Conservation (phyloP, 257 asterid species). For the Echium plantagineum region DNA sequence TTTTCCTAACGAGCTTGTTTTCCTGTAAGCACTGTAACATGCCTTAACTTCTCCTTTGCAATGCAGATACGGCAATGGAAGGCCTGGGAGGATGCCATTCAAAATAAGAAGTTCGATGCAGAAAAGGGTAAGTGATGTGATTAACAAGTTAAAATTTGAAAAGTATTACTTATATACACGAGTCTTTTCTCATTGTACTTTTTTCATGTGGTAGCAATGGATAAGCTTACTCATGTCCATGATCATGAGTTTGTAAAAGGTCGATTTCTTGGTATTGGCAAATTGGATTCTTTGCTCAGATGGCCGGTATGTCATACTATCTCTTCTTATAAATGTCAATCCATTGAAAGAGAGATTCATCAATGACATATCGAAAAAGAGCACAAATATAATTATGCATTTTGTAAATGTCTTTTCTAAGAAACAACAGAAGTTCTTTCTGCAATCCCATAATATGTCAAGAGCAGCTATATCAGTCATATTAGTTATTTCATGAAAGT, state of each 20-base stretch:
- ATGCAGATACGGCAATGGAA: constrained; percentile 30
- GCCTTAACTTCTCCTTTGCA: background rate
- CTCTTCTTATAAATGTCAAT: background rate
- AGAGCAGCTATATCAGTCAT: no score
- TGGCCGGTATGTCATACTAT: constrained; percentile 42
- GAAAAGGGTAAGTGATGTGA: constrained; percentile 13
- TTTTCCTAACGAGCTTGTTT: background rate
- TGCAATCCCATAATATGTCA: no score
- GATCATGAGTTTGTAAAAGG: constrained; percentile 43
- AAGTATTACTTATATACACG: background rate
- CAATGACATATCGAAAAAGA: background rate
- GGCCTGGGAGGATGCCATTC: constrained; percentile 28
- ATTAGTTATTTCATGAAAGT: background rate
- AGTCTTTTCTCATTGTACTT: background rate
- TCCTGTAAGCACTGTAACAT: background rate
- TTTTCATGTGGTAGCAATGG: constrained; percentile 22
- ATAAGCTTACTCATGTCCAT: constrained; percentile 29
- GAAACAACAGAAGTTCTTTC: no score
- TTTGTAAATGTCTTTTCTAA: no score
- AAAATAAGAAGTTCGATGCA: constrained; percentile 12
- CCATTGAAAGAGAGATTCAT: background rate
- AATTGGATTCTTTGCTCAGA: constrained; percentile 22
- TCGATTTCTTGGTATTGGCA: constrained; percentile 31
- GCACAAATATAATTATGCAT: background rate
- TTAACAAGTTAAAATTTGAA: background rate